Percentiles rank a stretch among this genome's conserved stretches.
phyloP scores from a whole-genome alignment of 1,284 basidiomycete species.

The Ganoderma meredithae region DNA sequence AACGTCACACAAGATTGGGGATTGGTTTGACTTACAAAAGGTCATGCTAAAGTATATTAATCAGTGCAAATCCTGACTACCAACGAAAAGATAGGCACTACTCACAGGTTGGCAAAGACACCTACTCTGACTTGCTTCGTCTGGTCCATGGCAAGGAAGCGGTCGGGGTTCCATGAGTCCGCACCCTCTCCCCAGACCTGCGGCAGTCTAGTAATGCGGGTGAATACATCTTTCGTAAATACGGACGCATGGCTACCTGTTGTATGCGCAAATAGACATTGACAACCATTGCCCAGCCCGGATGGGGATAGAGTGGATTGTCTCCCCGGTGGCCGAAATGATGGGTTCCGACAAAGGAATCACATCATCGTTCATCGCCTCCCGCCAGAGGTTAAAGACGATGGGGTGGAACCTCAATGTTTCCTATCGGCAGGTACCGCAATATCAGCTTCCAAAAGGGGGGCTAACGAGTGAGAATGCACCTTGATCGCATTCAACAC shows the following conservation, averaged over 20 bases:
- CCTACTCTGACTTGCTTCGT: constrained; percentile 48
- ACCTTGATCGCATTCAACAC: constrained; percentile 29
- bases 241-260: constrained; percentile 36
- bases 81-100: constrained; percentile 33
- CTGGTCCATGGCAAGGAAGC: constrained; percentile 17
- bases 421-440: constrained; percentile 40
- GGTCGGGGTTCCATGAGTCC: constrained; percentile 17
- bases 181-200: constrained; percentile 58
- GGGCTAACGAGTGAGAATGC: neutral
- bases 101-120: constrained; percentile 59
- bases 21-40: constrained; percentile 14
- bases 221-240: neutral
- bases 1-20: neutral
- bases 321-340: constrained; percentile 39
- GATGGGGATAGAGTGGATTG: constrained; percentile 45
- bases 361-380: constrained; percentile 44
- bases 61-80: neutral
- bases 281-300: constrained; percentile 47
- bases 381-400: constrained; percentile 40
- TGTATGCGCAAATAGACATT: constrained; percentile 41
- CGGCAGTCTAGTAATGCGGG: constrained; percentile 32
- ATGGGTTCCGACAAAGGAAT: constrained; percentile 50
- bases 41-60: constrained; percentile 13
- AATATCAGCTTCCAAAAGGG: neutral
- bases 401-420: constrained; percentile 49